Evolutionary conservation across 768 basidiomycete species (phyloP).

Genomic region (Termitomyces sp.): DNA sequence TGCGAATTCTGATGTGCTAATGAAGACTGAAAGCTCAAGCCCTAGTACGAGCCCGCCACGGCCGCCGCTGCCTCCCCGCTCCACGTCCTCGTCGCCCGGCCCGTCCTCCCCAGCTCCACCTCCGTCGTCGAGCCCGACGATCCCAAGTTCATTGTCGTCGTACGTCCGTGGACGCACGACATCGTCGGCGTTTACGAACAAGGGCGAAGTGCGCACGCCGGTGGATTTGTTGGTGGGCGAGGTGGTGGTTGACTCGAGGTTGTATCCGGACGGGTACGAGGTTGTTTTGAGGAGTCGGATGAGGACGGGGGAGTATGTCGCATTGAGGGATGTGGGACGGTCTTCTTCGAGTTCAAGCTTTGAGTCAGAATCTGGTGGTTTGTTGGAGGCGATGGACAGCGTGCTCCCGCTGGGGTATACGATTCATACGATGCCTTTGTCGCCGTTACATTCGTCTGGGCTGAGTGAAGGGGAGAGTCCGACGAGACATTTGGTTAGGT

Average conservation of each 20-base stretch:
- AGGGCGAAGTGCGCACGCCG: constrained; percentile 57
- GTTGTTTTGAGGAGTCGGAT: constrained; percentile 44
- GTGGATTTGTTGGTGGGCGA: constrained; percentile 77
- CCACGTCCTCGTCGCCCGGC: constrained; percentile 15
- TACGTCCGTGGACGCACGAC: constrained; percentile 37
- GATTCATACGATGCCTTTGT: constrained; percentile 77
- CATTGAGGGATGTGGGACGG: constrained; percentile 21
- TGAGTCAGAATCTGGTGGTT: not conserved
- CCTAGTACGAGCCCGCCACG: not conserved
- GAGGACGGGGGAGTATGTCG: constrained; percentile 30
- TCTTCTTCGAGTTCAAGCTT: not conserved
- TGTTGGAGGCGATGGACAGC: not conserved
- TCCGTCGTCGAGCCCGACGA: constrained; percentile 26
- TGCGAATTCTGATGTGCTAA: not conserved
- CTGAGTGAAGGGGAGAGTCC: constrained; percentile 44
- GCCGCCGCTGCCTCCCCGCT: not conserved
- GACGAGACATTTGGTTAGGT: constrained; percentile 71
- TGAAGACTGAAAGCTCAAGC: not conserved
- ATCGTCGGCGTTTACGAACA: constrained; percentile 58
- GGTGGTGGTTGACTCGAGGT: constrained; percentile 75
- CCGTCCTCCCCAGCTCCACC: constrained; percentile 25
- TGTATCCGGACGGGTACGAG: constrained; percentile 76
- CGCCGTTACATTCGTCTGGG: constrained; percentile 75
- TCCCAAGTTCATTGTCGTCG: constrained; percentile 8
- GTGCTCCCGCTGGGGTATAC: constrained; percentile 54